A percentile compares a stretch with the other conserved stretches of the same genome.
phyloP scores from a whole-genome alignment of 768 basidiomycete species.

The Inosperma sp. region DNA sequence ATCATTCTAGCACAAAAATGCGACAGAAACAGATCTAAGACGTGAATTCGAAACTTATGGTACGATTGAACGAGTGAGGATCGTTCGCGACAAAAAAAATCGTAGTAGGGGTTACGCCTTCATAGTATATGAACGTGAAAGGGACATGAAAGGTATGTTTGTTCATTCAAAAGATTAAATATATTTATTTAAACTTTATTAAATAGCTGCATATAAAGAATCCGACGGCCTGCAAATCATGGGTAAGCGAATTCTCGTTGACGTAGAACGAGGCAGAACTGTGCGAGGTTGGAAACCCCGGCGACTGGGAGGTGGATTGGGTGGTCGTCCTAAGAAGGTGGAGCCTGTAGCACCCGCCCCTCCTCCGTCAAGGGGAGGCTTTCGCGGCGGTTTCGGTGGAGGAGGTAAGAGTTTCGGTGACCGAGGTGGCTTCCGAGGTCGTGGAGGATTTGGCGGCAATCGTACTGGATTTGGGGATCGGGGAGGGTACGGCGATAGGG shows the following conservation, averaged over 20 bases:
- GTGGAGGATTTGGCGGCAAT: constrained; percentile 38
- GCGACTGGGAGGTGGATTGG: constrained; percentile 95
- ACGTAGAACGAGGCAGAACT: constrained; percentile 96
- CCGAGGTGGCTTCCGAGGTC: constrained; percentile 42
- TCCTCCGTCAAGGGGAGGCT: constrained; percentile 41
- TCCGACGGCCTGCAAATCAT: constrained; percentile 95
- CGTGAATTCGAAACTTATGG: constrained; percentile 96
- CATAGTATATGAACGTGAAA: constrained; percentile 94
- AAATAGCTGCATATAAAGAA: constrained; percentile 90
- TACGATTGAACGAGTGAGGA: constrained; percentile 88
- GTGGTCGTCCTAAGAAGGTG: constrained; percentile 89
- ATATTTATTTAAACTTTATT: constrained; percentile 16
- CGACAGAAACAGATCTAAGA: constrained; percentile 86
- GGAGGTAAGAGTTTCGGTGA: constrained; percentile 43
- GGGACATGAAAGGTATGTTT: constrained; percentile 94
- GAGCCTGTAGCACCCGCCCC: constrained; percentile 38
- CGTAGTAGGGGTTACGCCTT: constrained; percentile 93
- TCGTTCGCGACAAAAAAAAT: constrained; percentile 87
- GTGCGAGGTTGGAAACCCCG: constrained; percentile 99
- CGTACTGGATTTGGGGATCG: constrained; percentile 46
- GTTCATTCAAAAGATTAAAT: constrained; percentile 9
- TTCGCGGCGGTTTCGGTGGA: constrained; percentile 40
- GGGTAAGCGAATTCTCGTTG: constrained; percentile 93
- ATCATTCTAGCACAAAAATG: constrained; percentile 72
- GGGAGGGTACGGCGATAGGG: constrained; percentile 37